phyloP scores from a whole-genome alignment of 768 basidiomycete genomes.

The Amanita phalloides region DNA sequence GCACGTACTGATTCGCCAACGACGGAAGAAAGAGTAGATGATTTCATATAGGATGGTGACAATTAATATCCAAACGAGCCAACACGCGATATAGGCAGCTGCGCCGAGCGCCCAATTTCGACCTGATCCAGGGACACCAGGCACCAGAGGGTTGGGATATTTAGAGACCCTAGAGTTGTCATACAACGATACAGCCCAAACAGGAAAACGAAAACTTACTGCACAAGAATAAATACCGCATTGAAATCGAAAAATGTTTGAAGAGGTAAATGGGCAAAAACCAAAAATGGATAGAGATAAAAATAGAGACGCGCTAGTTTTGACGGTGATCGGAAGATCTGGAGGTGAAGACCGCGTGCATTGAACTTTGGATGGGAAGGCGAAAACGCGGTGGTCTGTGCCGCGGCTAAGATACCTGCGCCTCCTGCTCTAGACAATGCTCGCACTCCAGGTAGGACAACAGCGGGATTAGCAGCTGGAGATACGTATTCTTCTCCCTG shows the following conservation, averaged over 20 bases:
- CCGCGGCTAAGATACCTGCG: slow-evolving; percentile 17
- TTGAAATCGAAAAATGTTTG: slow-evolving; percentile 90
- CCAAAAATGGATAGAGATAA: slow-evolving; percentile 58
- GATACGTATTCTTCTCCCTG: slow-evolving; percentile 34
- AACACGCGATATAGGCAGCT: slow-evolving; percentile 77
- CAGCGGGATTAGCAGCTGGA: slow-evolving; percentile 35
- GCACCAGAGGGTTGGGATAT: slow-evolving; percentile 59
- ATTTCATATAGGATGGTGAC: slow-evolving; percentile 73
- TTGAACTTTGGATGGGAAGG: slow-evolving; percentile 50
- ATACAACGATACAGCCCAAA: slow-evolving; percentile 2
- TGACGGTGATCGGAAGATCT: slow-evolving; percentile 55
- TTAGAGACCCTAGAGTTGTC: slow-evolving; percentile 48
- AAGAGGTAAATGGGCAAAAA: slow-evolving; percentile 60
- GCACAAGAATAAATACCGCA: slow-evolving; percentile 69
- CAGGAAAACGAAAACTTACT: slow-evolving; percentile 43
- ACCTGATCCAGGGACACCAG: slow-evolving; percentile 60
- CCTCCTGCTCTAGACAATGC: slow-evolving; percentile 25
- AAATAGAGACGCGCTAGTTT: slow-evolving; percentile 46
- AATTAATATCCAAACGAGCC: slow-evolving; percentile 61
- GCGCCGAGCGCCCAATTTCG: slow-evolving; percentile 76
- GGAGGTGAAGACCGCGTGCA: slow-evolving; percentile 55
- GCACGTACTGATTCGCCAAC: slow-evolving; percentile 73
- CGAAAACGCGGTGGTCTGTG: slow-evolving; percentile 4
- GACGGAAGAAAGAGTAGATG: slow-evolving; percentile 60
- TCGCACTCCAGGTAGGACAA: slow-evolving; percentile 31